Evolutionary conservation across 306 rosid species (phyloP), one percentile per base, ranked within the genome.

Genomic region (Glycine tomentella): DNA sequence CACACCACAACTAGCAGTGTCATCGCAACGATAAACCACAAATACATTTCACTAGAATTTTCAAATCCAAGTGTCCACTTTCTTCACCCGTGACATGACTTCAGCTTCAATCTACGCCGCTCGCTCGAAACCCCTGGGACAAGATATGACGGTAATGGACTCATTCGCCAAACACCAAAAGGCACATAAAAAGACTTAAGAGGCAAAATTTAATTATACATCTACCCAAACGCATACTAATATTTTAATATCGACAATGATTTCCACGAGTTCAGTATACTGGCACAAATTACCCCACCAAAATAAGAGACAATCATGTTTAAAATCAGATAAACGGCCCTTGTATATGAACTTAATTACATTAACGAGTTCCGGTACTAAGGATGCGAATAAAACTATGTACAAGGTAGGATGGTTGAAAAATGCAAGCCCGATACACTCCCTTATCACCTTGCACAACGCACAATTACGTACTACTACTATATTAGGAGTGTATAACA

Each of bases 351-450:
- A 77, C 87, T 75, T 84, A 83, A 74, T 88, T 85, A 88, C 88
- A 84, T 84, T 67, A 84, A 82, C 75, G 84, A 84, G 85, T 66
- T 52, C 82, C 80, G 81, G 56, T 55, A 36, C 72, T 42, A 52
- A 50, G 52, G 75, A 63, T 15, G 69, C 53, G 50, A 45, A 67
- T 45, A 40, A 75, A 48, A 48, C 84, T 86, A 91, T 88, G 77
- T 84, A 89, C 97, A 91, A 15, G 69, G 79, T 20, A 77, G 61
- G 85, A 80, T 49, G 33, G 86, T 73, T 76, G 82, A 36, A 59
- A 76, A 79, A 78, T 75, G 79, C 82, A 77, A 79, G 92, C 82
- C 38, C 5, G 4, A 81, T 61, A 68, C 62, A 62, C 50, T 71
- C 72, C 57, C 10, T 25, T 68, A 76, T 73, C 64, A 58, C 80